These are phyloP conservation scores for Penicillium alfredii DNA, from an alignment of 495 filamentous ascomycete genomes.

Conservation along the genomic window DNA sequence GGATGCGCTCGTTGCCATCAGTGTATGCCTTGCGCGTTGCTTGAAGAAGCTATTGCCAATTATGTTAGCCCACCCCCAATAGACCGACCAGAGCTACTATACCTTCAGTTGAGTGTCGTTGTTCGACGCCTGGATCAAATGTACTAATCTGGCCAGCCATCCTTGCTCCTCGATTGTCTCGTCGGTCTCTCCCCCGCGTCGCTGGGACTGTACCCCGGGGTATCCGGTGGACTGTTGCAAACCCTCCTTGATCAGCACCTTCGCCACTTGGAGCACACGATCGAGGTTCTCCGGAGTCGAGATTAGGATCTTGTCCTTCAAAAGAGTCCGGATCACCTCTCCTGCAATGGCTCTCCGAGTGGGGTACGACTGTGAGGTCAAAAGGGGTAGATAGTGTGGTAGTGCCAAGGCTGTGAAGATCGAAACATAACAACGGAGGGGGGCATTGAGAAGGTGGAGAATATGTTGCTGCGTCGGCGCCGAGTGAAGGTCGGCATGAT, in stretches of 20 bases:
- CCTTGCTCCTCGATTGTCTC: conserved; percentile 98
- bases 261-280: conserved; percentile 78
- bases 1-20: conserved; percentile 91
- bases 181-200: conserved; percentile 71
- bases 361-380: conserved; percentile 88
- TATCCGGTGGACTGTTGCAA: conserved; percentile 78
- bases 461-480: conserved; percentile 81
- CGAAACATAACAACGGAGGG: conserved; percentile 82
- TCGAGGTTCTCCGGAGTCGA: conserved; percentile 73
- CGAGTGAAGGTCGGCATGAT: conserved; percentile 91
- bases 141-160: conserved; percentile 86
- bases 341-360: conserved; percentile 86
- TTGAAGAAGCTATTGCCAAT: conserved; percentile 64
- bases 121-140: conserved; percentile 72
- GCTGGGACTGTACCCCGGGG: conserved; percentile 63
- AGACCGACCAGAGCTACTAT: conserved; percentile 4
- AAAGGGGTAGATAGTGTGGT: conserved; percentile 82
- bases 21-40: conserved; percentile 78
- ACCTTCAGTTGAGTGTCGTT: conserved; percentile 92
- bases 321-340: conserved; percentile 70
- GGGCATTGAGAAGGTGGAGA: conserved; percentile 78
- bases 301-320: conserved; percentile 75
- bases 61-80: conserved; percentile 19
- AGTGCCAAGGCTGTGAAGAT: conserved; percentile 90
- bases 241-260: conserved; percentile 89